Evolutionary conservation across 345 rosid genomes (phyloP), one percentile per base, ranked within the genome.

Genomic region (Geranium brycei): DNA sequence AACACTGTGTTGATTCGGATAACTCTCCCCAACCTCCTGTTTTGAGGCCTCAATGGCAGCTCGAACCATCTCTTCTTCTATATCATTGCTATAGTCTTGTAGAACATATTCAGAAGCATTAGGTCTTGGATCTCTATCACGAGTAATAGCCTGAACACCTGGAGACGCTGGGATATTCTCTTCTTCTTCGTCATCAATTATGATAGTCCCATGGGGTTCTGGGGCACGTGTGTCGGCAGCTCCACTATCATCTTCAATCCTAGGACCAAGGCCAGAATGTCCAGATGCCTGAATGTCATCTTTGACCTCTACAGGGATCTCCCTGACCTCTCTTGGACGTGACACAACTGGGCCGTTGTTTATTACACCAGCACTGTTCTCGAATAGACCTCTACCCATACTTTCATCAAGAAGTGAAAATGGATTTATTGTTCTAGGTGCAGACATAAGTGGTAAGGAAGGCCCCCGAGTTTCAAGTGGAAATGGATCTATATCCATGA

Each of bases 1-100:
- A n/a, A 38, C 0, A 60, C 11, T 58, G 64, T 51, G 32, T 64
- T 53, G 35, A 62, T 62, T 63, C 56, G 31, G 72, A 62, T 64
- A 57, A 55, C 64, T 74, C 70, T 82, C 92, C 85, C 74, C 81
- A 71, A 79, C 85, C 58, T 88, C 97, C 70, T 53, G 67, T 68
- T 78, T 95, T 40, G 99, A 95, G 73, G 99, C 99, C 85, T 95
- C 99, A 64, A 95, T 91, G 68, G 99, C 99, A 79, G 97, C 99
- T 68, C 73, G 78, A 73, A 95, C 68, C 99, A 95, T 95, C 77
- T 95, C 91, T 83, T 95, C 99, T 80, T 95, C 99, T 59, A 91
- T 85, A 66, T 91, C 99, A 84, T 84, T 78, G 77, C 67, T 35
- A 76, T 77, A 70, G 67, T 83, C 95, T 28, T 79, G 83, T 68